Percentiles rank a stretch among this genome's conserved stretches.
phyloP scores from a whole-genome alignment of 441 rosid species.

The Lepidium campestre region DNA sequence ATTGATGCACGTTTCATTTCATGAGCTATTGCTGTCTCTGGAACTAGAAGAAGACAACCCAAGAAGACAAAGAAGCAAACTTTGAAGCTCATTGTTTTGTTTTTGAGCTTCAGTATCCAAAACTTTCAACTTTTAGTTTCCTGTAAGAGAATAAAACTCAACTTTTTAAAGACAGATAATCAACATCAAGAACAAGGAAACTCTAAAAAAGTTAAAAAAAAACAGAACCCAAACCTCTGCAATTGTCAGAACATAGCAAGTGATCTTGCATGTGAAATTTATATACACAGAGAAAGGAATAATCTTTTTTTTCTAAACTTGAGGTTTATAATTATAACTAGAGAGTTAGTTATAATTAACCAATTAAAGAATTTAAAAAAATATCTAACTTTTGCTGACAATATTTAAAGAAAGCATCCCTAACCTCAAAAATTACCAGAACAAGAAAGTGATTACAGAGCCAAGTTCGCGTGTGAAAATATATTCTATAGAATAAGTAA shows the following conservation, averaged over 20 bases:
- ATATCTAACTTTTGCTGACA: constrained; percentile 5
- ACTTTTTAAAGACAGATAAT: not conserved
- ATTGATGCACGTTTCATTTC: constrained; percentile 39
- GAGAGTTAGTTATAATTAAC: constrained; percentile 2
- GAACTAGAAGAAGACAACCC: constrained; percentile 37
- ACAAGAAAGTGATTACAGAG: constrained; percentile 4
- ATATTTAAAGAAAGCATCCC: not conserved
- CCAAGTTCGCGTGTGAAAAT: not conserved
- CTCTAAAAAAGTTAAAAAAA: not conserved
- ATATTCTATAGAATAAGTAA: not conserved
- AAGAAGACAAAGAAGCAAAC: constrained; percentile 33
- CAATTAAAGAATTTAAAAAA: not conserved
- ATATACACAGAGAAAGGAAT: constrained; percentile 2
- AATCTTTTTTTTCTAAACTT: not conserved
- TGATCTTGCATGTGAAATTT: constrained; percentile 16
- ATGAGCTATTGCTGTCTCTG: constrained; percentile 29
- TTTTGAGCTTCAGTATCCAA: constrained; percentile 18
- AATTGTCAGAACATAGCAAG: constrained; percentile 18
- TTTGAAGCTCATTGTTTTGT: constrained; percentile 38
- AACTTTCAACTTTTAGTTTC: not conserved
- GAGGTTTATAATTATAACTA: not conserved
- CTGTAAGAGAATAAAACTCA: not conserved
- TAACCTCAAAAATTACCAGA: constrained; percentile 1
- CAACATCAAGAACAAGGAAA: not conserved
- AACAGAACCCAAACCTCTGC: constrained; percentile 1